Base-by-base conservation (phyloP, 1,284 basidiomycete genomes). In the Agaricales sp. region DNA sequence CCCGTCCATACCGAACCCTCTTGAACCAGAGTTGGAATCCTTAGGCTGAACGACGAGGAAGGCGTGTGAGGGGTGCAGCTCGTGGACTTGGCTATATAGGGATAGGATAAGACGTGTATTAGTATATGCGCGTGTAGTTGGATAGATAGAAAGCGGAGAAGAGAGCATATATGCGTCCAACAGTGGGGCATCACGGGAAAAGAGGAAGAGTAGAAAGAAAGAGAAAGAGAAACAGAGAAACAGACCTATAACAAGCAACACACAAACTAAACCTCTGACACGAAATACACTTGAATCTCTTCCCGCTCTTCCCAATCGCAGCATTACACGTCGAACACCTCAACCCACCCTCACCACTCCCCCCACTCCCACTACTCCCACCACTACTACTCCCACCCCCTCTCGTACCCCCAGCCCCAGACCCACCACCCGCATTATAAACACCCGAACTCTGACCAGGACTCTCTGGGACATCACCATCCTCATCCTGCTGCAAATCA, bases 41-140 rank as follows among this genome's bases (percentile, higher is more conserved):
- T 69, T 74, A 56, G 89, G 86, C n/a, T 82, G 82, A 2, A 92
- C 73, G 2, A 78, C 73, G 8, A 93, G 67, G 70, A 94, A 94
- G 0, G 84, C 80, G 60, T 95, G 90, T 0, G 78, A 77, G 3
- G 92, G 92, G 59, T 95, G 92, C 18, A 93, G 78, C 57, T 92
- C 89, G 56, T 93, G 87, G 4, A 92, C 89, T 68, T 82, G 80
- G 57, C 83, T 80, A 54, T 43, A 51, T 37, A 30, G 23, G 46
- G 24, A 20, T 26, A 35, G 35, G 4, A 47, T 38, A 30, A 30
- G 19, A n/a, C 39, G 14, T 46, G 19, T 39, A 16, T 24, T 60
- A 56, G n/a, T n/a, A n/a, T n/a, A n/a, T n/a, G n/a, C n/a, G n/a
- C n/a, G n/a, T n/a, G n/a, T n/a, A n/a, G n/a, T n/a, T n/a, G n/a